Base-by-base conservation (phyloP, 306 rosid species). In the Fragaria vesca region DNA sequence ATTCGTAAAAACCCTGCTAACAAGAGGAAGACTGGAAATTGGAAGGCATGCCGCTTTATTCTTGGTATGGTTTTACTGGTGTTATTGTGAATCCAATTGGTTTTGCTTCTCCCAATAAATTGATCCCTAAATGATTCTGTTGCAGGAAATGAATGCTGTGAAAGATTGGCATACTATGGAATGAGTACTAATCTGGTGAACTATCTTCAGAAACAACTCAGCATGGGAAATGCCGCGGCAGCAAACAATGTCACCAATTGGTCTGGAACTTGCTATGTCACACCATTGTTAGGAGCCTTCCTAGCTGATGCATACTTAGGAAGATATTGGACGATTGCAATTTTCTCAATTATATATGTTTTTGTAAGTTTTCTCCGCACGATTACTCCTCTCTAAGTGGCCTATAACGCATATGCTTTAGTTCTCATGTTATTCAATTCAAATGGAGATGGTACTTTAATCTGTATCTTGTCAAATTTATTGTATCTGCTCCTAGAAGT, bases 251-350 rank as follows among this genome's bases (percentile, higher is more conserved):
- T 90, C 36, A 90, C 91, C 28, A 92, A 87, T n/a, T 88, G 95
- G 97, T 84, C 96, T 0, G 98, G 97, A 73, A 91, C 98, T 26
- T 91, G 98, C 82, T 93, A 90, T 69, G 12, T 84, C 76, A 93
- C 98, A 10, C 98, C 98, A 12, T 80, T 93, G 84, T 77, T 91
- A 60, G 98, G 98, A 77, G 98, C 98, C 66, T 93, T 93, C 88
- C 75, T 93, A 9, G 97, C 98, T 76, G 98, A 93, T 85, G 86
- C 98, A 26, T 93, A 93, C 86, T 58, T 91, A 63, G 98, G 97
- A 88, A 93, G 98, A 91, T 93, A 86, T 87, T 91, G 97, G 97
- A 91, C 98, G 17, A 93, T 93, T 85, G 93, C 96, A 48, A 79
- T 71, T 79, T 93, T 93, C 81, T 87, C 97, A 11, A 75, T 50